These are phyloP conservation scores for Termitomyces bulborhizus DNA, from an alignment of 768 basidiomycete genomes.

Conservation along the genomic window DNA sequence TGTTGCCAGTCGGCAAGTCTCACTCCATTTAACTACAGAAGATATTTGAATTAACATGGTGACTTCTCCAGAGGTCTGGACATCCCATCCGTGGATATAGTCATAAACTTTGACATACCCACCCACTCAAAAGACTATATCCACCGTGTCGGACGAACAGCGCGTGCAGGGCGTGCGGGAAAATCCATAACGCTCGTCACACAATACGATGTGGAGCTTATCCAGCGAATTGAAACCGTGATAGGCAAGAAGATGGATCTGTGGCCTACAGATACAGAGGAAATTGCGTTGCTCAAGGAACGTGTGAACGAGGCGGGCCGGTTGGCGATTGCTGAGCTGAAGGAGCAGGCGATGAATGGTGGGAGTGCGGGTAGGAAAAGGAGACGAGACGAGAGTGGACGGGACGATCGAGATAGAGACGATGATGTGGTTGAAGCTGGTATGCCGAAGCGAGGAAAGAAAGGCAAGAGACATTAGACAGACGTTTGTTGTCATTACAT, in stretches of 20 bases:
- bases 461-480: conserved; percentile 36
- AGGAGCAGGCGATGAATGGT: conserved; percentile 56
- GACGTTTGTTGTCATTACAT: conserved; percentile 9
- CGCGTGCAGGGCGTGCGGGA: conserved; percentile 94
- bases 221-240: conserved; percentile 92
- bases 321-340: conserved; percentile 73
- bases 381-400: conserved; percentile 38
- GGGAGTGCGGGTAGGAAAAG: conserved; percentile 31
- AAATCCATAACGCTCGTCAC: conserved; percentile 97
- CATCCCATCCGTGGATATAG: conserved; percentile 92
- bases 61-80: conserved; percentile 68
- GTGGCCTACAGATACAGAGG: conserved; percentile 84
- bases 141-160: conserved; percentile 95
- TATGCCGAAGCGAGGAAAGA: conserved; percentile 63
- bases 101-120: conserved; percentile 97
- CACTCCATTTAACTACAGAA: not conserved
- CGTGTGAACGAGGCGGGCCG: conserved; percentile 84
- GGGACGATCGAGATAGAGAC: conserved; percentile 83
- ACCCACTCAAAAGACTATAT: conserved; percentile 99
- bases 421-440: conserved; percentile 92
- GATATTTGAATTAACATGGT: not conserved
- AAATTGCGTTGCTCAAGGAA: conserved; percentile 81
- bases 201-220: conserved; percentile 95
- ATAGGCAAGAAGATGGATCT: conserved; percentile 89
- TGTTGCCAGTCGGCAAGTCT: conserved; percentile 79